These are phyloP conservation scores for Xylariaceae sp. DNA, from an alignment of 2,329 filamentous ascomycete species.

Conservation along the genomic window DNA sequence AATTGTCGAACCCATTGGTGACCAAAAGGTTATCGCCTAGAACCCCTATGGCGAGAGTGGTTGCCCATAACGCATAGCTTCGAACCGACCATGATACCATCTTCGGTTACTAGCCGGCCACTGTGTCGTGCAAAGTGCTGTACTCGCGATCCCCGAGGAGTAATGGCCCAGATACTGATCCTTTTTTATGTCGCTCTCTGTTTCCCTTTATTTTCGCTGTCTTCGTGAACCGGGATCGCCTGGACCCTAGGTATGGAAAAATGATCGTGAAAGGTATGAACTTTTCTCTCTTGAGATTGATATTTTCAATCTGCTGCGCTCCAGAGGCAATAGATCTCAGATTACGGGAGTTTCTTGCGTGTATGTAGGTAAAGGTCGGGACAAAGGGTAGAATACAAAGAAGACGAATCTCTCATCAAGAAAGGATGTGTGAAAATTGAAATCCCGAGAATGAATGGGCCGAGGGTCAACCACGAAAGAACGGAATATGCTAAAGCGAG, in stretches of 20 bases:
- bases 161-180: not conserved
- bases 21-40: constrained; percentile 69
- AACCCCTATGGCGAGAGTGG: constrained; percentile 42
- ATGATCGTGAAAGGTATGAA: constrained; percentile 8
- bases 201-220: no score
- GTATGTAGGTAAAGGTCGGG: constrained; percentile 8
- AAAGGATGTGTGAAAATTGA: constrained; percentile 19
- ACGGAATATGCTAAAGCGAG: constrained; percentile 31
- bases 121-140: no score
- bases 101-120: constrained; percentile 1
- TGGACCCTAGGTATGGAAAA: not conserved
- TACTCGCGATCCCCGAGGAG: no score
- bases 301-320: constrained; percentile 10
- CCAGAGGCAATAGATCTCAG: constrained; percentile 7
- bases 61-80: constrained; percentile 32
- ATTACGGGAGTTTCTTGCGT: constrained; percentile 12
- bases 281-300: constrained; percentile 9
- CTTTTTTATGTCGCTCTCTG: no score
- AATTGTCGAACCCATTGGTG: constrained; percentile 77
- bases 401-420: constrained; percentile 10
- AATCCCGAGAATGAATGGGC: constrained; percentile 33
- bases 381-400: constrained; percentile 19
- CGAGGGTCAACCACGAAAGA: constrained; percentile 59
- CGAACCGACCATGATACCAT: constrained; percentile 30
- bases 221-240: no score